Conservation (phyloP, 2,329 filamentous ascomycete species). For the Waltergamsia citrina region DNA sequence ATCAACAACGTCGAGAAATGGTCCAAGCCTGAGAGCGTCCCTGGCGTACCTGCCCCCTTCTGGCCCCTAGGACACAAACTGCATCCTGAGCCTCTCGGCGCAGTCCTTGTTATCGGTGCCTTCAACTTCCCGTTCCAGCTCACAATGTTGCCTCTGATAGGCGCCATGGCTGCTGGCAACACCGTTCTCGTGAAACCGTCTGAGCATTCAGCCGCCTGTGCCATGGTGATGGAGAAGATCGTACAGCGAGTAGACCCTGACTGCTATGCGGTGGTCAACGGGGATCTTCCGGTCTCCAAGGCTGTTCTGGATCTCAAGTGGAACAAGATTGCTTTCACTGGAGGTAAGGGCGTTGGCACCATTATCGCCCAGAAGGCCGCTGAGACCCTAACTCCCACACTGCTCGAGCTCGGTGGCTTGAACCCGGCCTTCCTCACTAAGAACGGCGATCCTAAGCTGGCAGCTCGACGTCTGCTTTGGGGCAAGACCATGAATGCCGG, state of each 20-base stretch:
- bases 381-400: conserved; percentile 76
- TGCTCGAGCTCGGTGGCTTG: conserved; percentile 80
- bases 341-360: conserved; percentile 66
- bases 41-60: conserved; percentile 60
- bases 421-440: conserved; percentile 91
- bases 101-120: conserved; percentile 76
- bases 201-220: conserved; percentile 67
- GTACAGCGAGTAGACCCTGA: conserved; percentile 66
- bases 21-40: conserved; percentile 69
- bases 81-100: conserved; percentile 79
- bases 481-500: conserved; percentile 80
- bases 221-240: conserved; percentile 72
- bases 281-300: conserved; percentile 70
- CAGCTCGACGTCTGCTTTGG: conserved; percentile 80
- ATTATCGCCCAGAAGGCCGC: conserved; percentile 88
- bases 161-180: conserved; percentile 87
- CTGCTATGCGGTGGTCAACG: conserved; percentile 72
- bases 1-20: conserved; percentile 72
- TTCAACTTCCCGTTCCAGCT: conserved; percentile 93
- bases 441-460: conserved; percentile 68
- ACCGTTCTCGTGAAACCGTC: conserved; percentile 87
- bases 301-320: conserved; percentile 80
- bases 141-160: conserved; percentile 67
- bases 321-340: conserved; percentile 98
- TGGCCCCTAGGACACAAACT: conserved; percentile 64